phyloP scores from a whole-genome alignment of 768 basidiomycete species.

The Boletus subparvulus region DNA sequence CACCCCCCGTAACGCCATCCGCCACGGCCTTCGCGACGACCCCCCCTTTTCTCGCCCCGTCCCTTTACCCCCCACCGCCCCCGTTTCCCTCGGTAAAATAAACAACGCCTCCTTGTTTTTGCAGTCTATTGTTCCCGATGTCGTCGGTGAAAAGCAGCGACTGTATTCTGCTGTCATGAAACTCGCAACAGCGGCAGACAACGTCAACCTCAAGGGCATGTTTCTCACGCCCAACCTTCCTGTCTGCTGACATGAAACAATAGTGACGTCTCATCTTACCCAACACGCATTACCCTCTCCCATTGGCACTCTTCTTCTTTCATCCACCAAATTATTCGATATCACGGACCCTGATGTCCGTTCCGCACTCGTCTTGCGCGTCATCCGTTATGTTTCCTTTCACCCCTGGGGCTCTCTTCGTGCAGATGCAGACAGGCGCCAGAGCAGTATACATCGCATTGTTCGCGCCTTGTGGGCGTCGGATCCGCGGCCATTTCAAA shows the following conservation, averaged over 20 bases:
- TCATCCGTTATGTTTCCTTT: constrained; percentile 70
- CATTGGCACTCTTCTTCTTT: constrained; percentile 49
- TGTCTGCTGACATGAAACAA: constrained; percentile 2
- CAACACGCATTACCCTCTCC: constrained; percentile 43
- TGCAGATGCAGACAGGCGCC: constrained; percentile 59
- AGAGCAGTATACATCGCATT: constrained; percentile 46
- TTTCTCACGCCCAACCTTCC: background rate
- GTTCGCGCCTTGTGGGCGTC: constrained; percentile 47
- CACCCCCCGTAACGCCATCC: constrained; percentile 72
- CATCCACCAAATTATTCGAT: constrained; percentile 33
- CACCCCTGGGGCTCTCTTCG: constrained; percentile 72
- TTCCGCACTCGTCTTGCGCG: constrained; percentile 47
- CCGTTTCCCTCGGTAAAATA: constrained; percentile 34
- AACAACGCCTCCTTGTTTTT: constrained; percentile 31
- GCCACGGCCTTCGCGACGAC: constrained; percentile 40
- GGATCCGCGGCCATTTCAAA: constrained; percentile 24
- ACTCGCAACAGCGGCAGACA: constrained; percentile 38
- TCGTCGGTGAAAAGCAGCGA: constrained; percentile 34
- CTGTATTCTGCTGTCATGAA: constrained; percentile 39
- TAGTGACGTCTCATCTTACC: constrained; percentile 45
- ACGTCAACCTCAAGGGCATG: constrained; percentile 49
- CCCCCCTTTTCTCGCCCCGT: constrained; percentile 13
- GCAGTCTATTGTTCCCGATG: constrained; percentile 33
- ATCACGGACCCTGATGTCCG: constrained; percentile 38
- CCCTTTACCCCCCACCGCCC: constrained; percentile 32